These are phyloP conservation scores for Daldinia sp. DNA, from an alignment of 2,329 filamentous ascomycete genomes.

Conservation along the genomic window DNA sequence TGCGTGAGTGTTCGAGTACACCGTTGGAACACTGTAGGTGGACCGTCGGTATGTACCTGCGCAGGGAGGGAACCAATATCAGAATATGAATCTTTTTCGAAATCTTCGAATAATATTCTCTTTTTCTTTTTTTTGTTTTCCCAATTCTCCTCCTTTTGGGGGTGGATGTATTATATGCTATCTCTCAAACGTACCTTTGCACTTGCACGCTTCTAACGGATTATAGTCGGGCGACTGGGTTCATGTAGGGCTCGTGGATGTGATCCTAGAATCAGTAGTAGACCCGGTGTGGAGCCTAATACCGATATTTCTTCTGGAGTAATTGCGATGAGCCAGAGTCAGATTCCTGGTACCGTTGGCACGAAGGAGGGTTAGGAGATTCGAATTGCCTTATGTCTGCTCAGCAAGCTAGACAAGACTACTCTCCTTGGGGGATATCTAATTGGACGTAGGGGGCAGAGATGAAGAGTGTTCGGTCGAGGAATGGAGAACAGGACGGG, in stretches of 20 bases:
- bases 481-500: constrained; percentile 45
- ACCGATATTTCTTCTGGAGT: constrained; percentile 51
- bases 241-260: constrained; percentile 52
- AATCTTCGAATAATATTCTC: constrained; percentile 18
- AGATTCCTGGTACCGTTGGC: constrained; percentile 52
- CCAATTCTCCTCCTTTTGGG: not conserved
- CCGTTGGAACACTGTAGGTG: constrained; percentile 50
- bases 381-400: constrained; percentile 43
- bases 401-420: constrained; percentile 44
- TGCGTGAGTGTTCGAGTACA: constrained; percentile 58
- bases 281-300: constrained; percentile 52
- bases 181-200: constrained; percentile 51
- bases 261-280: constrained; percentile 53
- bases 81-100: constrained; percentile 38
- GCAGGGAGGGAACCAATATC: constrained; percentile 51
- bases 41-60: constrained; percentile 60
- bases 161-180: not conserved
- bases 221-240: constrained; percentile 47
- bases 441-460: constrained; percentile 33
- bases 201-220: constrained; percentile 51
- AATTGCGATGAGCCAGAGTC: constrained; percentile 52
- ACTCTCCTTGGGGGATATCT: constrained; percentile 42
- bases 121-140: not conserved
- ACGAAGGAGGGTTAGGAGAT: constrained; percentile 46
- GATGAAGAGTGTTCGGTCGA: constrained; percentile 43